Base-by-base conservation (phyloP, 106 monocot species). In the Acorus gramineus region DNA sequence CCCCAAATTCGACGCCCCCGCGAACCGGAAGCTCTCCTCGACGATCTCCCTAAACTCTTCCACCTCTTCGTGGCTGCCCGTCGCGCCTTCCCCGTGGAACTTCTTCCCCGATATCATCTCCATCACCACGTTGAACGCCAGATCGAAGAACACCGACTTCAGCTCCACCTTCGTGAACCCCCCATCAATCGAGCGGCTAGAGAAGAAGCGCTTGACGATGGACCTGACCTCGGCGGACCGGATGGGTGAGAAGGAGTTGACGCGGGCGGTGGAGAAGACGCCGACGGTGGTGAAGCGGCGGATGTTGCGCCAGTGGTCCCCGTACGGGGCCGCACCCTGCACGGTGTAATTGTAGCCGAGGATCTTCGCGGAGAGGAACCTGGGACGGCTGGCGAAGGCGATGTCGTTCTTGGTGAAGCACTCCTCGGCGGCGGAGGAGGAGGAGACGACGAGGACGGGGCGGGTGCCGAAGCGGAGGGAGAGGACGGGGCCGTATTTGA, bases 311-410 rank as follows among this genome's bases (percentile, higher is more conserved):
- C 73, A 73, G 51, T 73, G 57, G 46, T 55, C 50, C 3, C 73
- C 73, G 57, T 71, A 71, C 47, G n/a, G 8, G 53, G 71, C n/a
- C 42, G n/a, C 10, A 14, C 9, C 52, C 11, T 58, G 49, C 57
- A 51, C 62, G 53, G 70, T 61, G 59, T 50, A 73, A 28, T 64
- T 28, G 57, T 73, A 72, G 64, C 3, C 56, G 13, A 73, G 46
- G 8, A 3, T 2, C 7, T 50, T 56, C 28, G 6, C 4, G 3
- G 72, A 64, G 12, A 62, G 61, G 42, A 71, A 11, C 2, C 42
- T 45, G 4, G 62, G 62, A 4, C 62, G 62, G 62, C 2, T 48
- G 45, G 62, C 62, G 8, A 62, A 62, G 62, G 46, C 46, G 62
- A 62, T 8, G 8, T 62, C 62, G 7, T 47, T n/a, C 45, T 46